A percentile compares a stretch with the other conserved stretches of the same genome.
phyloP scores from a whole-genome alignment of 2,329 filamentous ascomycete species.

The Calonectria hongkongensis region DNA sequence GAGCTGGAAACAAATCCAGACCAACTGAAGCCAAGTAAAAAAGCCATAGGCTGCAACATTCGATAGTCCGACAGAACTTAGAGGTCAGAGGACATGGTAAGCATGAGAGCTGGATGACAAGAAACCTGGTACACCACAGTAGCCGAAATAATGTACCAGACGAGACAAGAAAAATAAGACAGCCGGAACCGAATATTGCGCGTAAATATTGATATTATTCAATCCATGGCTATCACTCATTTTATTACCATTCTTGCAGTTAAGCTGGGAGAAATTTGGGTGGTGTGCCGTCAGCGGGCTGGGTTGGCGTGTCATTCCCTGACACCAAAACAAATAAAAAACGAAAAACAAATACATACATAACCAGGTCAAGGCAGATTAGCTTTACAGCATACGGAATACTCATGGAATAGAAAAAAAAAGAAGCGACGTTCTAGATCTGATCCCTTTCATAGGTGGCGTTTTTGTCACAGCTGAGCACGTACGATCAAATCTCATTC shows the following conservation, averaged over 20 bases:
- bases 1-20: background rate
- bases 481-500: slow-evolving; percentile 4
- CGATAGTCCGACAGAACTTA: background rate
- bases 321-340: background rate
- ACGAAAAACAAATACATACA: background rate
- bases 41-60: background rate
- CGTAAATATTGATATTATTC: too few species aligned
- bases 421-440: background rate
- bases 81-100: background rate
- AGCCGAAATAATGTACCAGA: too few species aligned
- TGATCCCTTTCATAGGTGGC: background rate
- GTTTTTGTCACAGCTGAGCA: slow-evolving; percentile 1
- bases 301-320: slow-evolving; percentile 3
- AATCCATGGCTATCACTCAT: too few species aligned
- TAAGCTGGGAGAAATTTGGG: too few species aligned
- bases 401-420: background rate
- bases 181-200: too few species aligned
- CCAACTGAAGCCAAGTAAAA: background rate
- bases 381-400: background rate
- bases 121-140: too few species aligned
- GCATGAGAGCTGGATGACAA: background rate
- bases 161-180: too few species aligned
- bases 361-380: background rate
- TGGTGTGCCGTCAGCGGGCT: too few species aligned
- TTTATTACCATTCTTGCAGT: too few species aligned